Conservation (phyloP, 495 filamentous ascomycete species). For the Hypoxylon perforatum region DNA sequence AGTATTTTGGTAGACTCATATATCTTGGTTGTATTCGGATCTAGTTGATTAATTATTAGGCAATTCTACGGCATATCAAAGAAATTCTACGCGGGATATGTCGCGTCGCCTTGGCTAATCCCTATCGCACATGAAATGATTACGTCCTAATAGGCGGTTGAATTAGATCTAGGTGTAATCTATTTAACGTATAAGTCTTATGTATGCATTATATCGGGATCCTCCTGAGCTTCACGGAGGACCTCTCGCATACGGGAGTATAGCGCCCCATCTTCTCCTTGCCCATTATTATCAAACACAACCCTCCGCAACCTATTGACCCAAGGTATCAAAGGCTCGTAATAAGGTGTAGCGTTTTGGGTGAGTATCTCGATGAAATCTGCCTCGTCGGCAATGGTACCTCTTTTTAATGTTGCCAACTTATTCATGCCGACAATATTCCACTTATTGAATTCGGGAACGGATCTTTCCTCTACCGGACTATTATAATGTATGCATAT, state of each 20-base stretch:
- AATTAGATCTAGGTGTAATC: too few relatives aligned
- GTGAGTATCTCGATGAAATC: constrained; percentile 37
- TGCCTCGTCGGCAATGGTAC: constrained; percentile 33
- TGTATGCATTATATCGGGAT: neutral
- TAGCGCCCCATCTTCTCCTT: constrained; percentile 35
- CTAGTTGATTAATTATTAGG: too few relatives aligned
- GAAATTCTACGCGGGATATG: too few relatives aligned
- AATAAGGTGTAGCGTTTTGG: constrained; percentile 47
- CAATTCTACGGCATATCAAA: too few relatives aligned
- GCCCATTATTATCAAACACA: constrained; percentile 49
- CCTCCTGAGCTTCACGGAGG: constrained; percentile 35
- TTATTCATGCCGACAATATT: constrained; percentile 37
- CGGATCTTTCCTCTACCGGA: constrained; percentile 23
- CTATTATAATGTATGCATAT: constrained; percentile 54
- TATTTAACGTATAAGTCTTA: too few relatives aligned
- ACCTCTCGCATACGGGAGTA: constrained; percentile 48
- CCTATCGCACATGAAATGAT: too few relatives aligned
- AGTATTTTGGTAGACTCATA: too few relatives aligned
- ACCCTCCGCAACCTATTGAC: constrained; percentile 51
- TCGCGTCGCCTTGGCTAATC: too few relatives aligned
- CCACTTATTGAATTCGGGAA: constrained; percentile 43
- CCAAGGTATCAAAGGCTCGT: constrained; percentile 48
- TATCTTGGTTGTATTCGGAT: too few relatives aligned
- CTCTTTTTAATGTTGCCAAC: constrained; percentile 37
- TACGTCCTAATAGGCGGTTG: too few relatives aligned